A percentile compares a stretch with the other conserved stretches of the same genome.
Conservation (phyloP, 371 early-diverging fungal species). For the Mortierella sp. region DNA sequence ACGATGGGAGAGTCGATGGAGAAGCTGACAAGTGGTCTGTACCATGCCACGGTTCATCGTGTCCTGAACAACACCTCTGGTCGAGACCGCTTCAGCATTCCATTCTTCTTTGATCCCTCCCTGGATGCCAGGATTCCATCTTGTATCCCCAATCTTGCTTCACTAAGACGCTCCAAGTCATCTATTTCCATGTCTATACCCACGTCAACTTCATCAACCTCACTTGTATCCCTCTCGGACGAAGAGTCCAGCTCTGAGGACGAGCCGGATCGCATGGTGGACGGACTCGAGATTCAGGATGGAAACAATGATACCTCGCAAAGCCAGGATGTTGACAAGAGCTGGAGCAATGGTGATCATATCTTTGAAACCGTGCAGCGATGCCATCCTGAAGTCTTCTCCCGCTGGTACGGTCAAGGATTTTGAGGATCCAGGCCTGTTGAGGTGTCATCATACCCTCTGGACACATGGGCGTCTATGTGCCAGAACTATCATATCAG, state of each 20-base stretch:
- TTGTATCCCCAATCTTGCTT: background rate
- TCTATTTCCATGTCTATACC: background rate
- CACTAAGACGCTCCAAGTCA: background rate
- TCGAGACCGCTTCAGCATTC: conserved; percentile 62
- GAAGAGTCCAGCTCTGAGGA: conserved; percentile 11
- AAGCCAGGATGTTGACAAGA: no score
- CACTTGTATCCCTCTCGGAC: conserved; percentile 1
- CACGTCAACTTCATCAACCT: background rate
- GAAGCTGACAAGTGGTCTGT: conserved; percentile 61
- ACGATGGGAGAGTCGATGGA: conserved; percentile 76
- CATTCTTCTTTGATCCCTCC: conserved; percentile 61
- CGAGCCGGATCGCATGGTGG: conserved; percentile 15
- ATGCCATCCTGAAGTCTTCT: conserved; percentile 48
- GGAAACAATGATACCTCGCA: conserved; percentile 20
- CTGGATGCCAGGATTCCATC: conserved; percentile 55
- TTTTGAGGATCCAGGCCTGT: background rate
- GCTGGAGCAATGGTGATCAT: conserved; percentile 44
- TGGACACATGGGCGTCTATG: no score
- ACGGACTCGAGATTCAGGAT: conserved; percentile 46
- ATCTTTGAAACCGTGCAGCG: conserved; percentile 46
- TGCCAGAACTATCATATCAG: no score
- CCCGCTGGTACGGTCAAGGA: conserved; percentile 36
- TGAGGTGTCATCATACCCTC: no score
- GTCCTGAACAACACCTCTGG: conserved; percentile 66
- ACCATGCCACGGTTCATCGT: conserved; percentile 71